These are phyloP conservation scores for Kodamaea arcana DNA, from an alignment of 1,139 yeast genomes.

Conservation along the genomic window DNA sequence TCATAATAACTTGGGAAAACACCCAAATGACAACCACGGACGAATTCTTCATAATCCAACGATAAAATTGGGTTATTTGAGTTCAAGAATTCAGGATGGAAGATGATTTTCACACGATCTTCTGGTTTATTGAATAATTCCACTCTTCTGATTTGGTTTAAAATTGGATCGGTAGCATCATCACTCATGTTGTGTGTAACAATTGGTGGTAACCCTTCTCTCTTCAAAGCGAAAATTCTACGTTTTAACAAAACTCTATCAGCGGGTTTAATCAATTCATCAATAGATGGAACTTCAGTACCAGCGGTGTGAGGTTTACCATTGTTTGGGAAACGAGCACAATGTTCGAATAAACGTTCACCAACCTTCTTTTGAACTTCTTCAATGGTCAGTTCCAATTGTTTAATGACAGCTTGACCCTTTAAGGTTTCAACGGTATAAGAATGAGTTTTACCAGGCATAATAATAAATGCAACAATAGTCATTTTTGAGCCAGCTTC, in stretches of 20 bases:
- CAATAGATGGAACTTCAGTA: conserved; percentile 56
- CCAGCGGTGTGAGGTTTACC: conserved; percentile 51
- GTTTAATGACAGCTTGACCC: conserved; percentile 94
- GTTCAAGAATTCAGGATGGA: conserved; percentile 96
- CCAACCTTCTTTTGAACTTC: conserved; percentile 90
- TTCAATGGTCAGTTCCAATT: conserved; percentile 81
- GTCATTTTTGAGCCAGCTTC: conserved; percentile 81
- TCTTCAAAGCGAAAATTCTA: conserved; percentile 87
- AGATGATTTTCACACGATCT: conserved; percentile 90
- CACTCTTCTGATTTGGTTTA: conserved; percentile 88
- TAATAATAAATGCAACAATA: conserved; percentile 95
- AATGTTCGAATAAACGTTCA: conserved; percentile 83
- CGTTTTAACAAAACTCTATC: conserved; percentile 88
- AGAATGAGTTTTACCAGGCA: conserved; percentile 95
- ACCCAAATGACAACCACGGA: conserved; percentile 96
- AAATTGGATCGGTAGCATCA: conserved; percentile 85
- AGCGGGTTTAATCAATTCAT: conserved; percentile 79
- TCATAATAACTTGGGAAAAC: conserved; percentile 98
- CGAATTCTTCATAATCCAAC: conserved; percentile 94
- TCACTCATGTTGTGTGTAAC: conserved; percentile 98
- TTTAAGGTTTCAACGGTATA: conserved; percentile 93
- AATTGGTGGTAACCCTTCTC: conserved; percentile 87
- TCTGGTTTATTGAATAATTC: conserved; percentile 84
- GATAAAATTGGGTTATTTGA: conserved; percentile 93
- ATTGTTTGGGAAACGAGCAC: conserved; percentile 72